Conservation (phyloP, 768 basidiomycete species). For the Boletus speciosus region DNA sequence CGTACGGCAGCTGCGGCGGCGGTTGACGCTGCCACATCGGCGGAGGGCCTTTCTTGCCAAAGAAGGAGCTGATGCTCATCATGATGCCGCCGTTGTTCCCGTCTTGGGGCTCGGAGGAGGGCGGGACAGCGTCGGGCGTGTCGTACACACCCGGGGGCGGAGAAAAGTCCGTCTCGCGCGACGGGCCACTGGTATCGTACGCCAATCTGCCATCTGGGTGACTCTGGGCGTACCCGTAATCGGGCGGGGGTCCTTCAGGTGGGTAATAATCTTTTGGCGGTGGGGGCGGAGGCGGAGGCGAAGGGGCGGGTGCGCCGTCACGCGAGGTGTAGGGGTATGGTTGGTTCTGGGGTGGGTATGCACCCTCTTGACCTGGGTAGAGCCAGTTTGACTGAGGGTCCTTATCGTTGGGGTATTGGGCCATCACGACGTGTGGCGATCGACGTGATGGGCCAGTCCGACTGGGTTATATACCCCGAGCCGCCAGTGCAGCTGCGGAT, state of each 20-base stretch:
- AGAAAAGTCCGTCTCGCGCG: neutral
- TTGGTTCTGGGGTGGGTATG: constrained; percentile 4
- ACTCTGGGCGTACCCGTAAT: constrained; percentile 4
- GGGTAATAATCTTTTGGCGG: constrained; percentile 7
- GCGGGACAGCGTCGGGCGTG: neutral
- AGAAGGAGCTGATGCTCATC: constrained; percentile 25
- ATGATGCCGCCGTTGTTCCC: neutral
- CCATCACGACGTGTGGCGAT: constrained; percentile 7
- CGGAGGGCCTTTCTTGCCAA: constrained; percentile 26
- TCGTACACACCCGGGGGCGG: neutral
- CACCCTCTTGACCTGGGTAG: neutral
- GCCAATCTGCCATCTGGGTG: neutral
- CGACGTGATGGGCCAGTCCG: neutral
- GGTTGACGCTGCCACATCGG: constrained; percentile 26
- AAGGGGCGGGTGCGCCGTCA: neutral
- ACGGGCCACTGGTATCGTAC: neutral
- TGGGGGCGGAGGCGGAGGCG: neutral
- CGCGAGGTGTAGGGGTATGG: constrained; percentile 3
- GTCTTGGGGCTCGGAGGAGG: neutral
- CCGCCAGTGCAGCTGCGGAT: neutral
- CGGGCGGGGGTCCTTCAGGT: constrained; percentile 12
- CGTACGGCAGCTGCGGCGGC: constrained; percentile 12
- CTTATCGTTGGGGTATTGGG: constrained; percentile 26
- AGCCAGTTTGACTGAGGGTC: constrained; percentile 16
- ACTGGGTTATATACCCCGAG: neutral